Evolutionary conservation across 495 filamentous ascomycete species (phyloP).

Genomic region (Penicillium malachiteum): DNA sequence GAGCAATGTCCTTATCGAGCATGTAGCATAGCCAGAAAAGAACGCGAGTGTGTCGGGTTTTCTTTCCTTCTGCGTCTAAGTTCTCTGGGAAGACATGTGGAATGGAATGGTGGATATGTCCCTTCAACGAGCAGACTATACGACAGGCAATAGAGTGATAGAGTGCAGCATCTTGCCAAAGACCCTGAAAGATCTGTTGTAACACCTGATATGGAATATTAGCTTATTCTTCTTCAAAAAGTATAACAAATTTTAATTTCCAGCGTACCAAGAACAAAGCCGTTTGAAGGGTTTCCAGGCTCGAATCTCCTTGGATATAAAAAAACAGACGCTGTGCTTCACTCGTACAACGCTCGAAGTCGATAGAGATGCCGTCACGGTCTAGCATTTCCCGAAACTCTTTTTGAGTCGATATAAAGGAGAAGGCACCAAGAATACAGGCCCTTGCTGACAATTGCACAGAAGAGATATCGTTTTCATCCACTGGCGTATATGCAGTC

Average conservation of each 20-base stretch:
- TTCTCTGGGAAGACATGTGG: neutral
- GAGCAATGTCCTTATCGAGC: constrained; percentile 30
- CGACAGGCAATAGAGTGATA: constrained; percentile 14
- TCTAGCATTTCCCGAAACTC: neutral
- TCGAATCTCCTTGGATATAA: neutral
- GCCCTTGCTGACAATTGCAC: constrained; percentile 7
- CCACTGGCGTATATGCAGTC: constrained; percentile 7
- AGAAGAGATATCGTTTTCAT: neutral
- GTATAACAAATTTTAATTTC: no score
- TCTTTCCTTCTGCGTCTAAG: neutral
- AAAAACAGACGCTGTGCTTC: constrained; percentile 9
- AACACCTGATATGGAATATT: constrained; percentile 4
- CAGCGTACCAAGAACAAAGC: constrained; percentile 15
- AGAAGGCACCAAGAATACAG: constrained; percentile 12
- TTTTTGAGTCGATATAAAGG: constrained; percentile 3
- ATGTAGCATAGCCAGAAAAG: constrained; percentile 36
- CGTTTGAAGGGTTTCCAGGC: constrained; percentile 11
- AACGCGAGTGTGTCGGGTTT: constrained; percentile 16
- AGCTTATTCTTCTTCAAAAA: neutral
- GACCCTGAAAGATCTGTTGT: constrained; percentile 5
- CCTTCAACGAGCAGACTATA: constrained; percentile 13
- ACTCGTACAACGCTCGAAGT: constrained; percentile 6
- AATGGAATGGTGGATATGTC: constrained; percentile 1
- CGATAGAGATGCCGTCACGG: neutral
- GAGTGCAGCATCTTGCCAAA: constrained; percentile 14